Base-by-base conservation (phyloP, 805 yeast species). In the Candida nitratophila region DNA sequence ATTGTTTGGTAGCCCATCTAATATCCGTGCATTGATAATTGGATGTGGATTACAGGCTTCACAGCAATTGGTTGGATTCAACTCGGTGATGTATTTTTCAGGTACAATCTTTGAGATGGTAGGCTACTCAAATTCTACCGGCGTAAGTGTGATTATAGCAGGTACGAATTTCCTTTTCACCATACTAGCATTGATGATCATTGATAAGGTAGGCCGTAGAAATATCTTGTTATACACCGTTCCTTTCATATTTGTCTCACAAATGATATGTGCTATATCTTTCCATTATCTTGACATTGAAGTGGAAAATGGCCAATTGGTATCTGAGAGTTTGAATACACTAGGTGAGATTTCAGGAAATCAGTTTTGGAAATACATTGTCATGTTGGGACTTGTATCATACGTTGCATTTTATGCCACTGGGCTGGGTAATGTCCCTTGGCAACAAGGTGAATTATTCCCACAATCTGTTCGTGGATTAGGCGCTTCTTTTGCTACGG, bases 401-500 rank as follows among this genome's bases (percentile, higher is more conserved):
- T 75, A 66, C 53, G 80, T 74, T 29, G 77, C 77, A 2, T 65
- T 71, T 33, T 76, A 75, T 53, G 78, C 81, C 33, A 61, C 72
- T 44, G 80, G 81, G 30, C 66, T 75, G 39, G 81, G 81, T 45
- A 74, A 73, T 54, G 70, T 72, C 34, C 80, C 81, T 1, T 76
- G 81, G 81, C 76, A 76, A 31, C 80, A 78, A 41, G 76, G 76
- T 37, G 81, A 76, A 53, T 64, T 76, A 44, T 76, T 76, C 49
- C 74, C 79, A 2, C 80, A 76, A 50, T 71, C 70, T 42, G 77
- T 76, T 20, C 64, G 81, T 47, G 73, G 79, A 14, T 53, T 73
- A 35, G 81, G 81, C 16, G 69, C 72, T 5, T 57, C 66, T 5
- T 50, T 56, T 39, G 51, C 63, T 3, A 63, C 67, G 2, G 57